Conservation (phyloP, 768 basidiomycete genomes). For the Psilocybe tampanensis region DNA sequence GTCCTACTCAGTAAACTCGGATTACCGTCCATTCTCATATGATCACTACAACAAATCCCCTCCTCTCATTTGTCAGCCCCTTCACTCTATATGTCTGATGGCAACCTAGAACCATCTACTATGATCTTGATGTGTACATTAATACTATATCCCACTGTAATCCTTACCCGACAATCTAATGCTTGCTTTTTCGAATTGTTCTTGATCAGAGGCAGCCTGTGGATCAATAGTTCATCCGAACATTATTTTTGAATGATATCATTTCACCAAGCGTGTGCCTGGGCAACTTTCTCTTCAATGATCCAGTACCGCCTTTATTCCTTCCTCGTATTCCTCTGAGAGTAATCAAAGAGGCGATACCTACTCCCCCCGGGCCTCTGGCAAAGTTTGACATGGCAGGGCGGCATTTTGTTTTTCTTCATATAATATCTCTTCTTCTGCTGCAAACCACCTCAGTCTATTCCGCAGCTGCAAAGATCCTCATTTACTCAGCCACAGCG, state of each 20-base stretch:
- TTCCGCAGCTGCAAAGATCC: slow-evolving; percentile 37
- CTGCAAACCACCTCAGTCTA: neutral
- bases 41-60: neutral
- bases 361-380: neutral
- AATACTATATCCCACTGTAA: slow-evolving; percentile 5
- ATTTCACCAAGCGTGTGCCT: too few relatives aligned
- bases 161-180: slow-evolving; percentile 3
- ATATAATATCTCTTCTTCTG: slow-evolving; percentile 1
- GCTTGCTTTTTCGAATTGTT: neutral
- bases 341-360: too few relatives aligned
- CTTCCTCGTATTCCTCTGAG: too few relatives aligned
- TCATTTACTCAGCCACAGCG: slow-evolving; percentile 64
- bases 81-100: neutral
- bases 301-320: too few relatives aligned
- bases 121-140: neutral
- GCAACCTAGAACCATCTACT: neutral
- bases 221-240: too few relatives aligned
- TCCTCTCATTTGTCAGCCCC: neutral
- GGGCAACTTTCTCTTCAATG: too few relatives aligned
- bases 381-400: neutral
- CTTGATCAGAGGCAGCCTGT: too few relatives aligned
- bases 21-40: neutral
- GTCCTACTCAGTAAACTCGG: slow-evolving; percentile 53
- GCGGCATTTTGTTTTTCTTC: slow-evolving; percentile 4
- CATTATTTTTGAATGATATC: too few relatives aligned